phyloP scores from a whole-genome alignment of 2,329 filamentous ascomycete genomes.

The Nectriaceae sp. region DNA sequence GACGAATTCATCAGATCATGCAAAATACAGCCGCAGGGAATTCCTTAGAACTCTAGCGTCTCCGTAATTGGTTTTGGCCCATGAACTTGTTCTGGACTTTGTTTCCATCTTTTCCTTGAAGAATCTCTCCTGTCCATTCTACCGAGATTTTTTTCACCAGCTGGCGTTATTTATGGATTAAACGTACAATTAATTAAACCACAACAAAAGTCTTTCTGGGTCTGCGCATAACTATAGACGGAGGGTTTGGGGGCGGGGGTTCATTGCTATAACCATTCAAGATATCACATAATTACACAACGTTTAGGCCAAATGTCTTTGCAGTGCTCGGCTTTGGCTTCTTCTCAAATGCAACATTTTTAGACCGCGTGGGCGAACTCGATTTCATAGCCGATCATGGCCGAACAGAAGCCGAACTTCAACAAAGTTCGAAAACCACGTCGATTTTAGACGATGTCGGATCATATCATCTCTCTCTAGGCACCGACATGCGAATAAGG shows the following conservation, averaged over 20 bases:
- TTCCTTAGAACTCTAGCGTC: conserved; percentile 19
- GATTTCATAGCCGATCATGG: too few relatives aligned
- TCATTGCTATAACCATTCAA: conserved; percentile 29
- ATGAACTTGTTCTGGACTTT: not conserved
- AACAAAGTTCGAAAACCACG: too few relatives aligned
- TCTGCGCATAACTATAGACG: conserved; percentile 27
- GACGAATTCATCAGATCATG: conserved; percentile 15
- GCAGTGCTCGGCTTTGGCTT: too few relatives aligned
- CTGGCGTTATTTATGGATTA: conserved; percentile 29
- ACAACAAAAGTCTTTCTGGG: conserved; percentile 28
- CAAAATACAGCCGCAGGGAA: conserved; percentile 8
- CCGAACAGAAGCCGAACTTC: too few relatives aligned
- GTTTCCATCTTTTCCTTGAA: not conserved
- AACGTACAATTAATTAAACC: conserved; percentile 18
- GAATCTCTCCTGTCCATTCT: too few relatives aligned
- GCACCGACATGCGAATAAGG: too few relatives aligned
- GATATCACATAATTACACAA: conserved; percentile 23
- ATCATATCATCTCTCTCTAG: too few relatives aligned
- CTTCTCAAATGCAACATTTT: too few relatives aligned
- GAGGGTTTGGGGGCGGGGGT: conserved; percentile 19
- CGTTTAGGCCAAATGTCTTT: too few relatives aligned
- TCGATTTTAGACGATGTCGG: too few relatives aligned
- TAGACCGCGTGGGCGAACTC: too few relatives aligned
- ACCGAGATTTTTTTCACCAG: not conserved
- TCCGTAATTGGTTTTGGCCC: conserved; percentile 12